Evolutionary conservation across 495 filamentous ascomycete species (phyloP).

Genomic region (Podospora didyma): DNA sequence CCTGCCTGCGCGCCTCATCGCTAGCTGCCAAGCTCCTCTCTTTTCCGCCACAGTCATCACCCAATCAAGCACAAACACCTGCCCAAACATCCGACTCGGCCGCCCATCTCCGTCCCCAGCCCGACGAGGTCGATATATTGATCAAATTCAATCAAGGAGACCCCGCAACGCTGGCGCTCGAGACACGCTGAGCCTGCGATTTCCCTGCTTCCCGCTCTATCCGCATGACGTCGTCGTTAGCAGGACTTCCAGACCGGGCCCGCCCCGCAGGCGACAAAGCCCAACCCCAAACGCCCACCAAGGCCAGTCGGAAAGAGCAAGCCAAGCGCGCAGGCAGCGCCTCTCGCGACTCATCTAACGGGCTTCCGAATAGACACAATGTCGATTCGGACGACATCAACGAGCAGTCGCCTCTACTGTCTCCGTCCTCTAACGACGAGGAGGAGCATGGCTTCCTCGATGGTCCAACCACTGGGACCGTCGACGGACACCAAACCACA

Average conservation of each 20-base stretch:
- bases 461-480: conserved; percentile 28
- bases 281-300: conserved; percentile 6
- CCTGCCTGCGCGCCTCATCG: too few relatives aligned
- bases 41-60: too few relatives aligned
- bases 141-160: background rate
- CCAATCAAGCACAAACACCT: too few relatives aligned
- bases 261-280: conserved; percentile 22
- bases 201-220: conserved; percentile 1
- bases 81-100: too few relatives aligned
- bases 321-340: conserved; percentile 6
- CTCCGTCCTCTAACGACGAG: conserved; percentile 35
- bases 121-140: background rate
- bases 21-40: too few relatives aligned
- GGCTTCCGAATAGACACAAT: conserved; percentile 9
- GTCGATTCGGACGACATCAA: conserved; percentile 31
- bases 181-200: conserved; percentile 9
- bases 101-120: too few relatives aligned
- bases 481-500: conserved; percentile 50
- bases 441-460: conserved; percentile 35
- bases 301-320: conserved; percentile 6
- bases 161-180: background rate
- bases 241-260: conserved; percentile 21
- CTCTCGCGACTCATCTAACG: conserved; percentile 5
- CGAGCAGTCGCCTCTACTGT: conserved; percentile 59
- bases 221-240: conserved; percentile 38